phyloP scores from a whole-genome alignment of 805 yeast genomes.

The Cyberlindnera misumaiensis region DNA sequence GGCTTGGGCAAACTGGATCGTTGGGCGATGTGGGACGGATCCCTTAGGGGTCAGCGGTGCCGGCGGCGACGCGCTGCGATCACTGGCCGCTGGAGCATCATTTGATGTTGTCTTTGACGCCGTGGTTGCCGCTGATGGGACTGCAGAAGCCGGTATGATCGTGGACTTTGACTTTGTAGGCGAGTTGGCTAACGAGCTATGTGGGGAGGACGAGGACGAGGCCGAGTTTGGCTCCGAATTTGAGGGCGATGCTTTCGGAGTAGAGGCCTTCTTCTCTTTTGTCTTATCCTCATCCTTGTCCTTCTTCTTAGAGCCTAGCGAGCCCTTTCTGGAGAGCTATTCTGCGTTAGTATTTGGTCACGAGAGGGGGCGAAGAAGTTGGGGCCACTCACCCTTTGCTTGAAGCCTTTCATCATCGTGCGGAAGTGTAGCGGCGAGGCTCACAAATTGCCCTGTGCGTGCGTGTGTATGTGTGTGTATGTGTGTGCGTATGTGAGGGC shows the following conservation, averaged over 20 bases:
- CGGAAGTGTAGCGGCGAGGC: too few relatives aligned
- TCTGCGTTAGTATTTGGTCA: conserved; percentile 9
- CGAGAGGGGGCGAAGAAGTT: conserved; percentile 6
- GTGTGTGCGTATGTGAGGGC: too few relatives aligned
- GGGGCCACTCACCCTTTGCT: conserved; percentile 39
- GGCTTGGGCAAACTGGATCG: conserved; percentile 1
- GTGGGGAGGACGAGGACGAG: conserved; percentile 19
- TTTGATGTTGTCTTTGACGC: conserved; percentile 1
- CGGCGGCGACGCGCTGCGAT: too few relatives aligned
- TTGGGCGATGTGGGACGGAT: background rate
- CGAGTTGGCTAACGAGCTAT: conserved; percentile 15
- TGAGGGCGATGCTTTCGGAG: conserved; percentile 9
- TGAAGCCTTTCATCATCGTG: conserved; percentile 70
- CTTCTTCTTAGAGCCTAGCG: conserved; percentile 30
- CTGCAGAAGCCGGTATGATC: background rate
- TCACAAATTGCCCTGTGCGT: too few relatives aligned
- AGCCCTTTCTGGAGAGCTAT: conserved; percentile 25
- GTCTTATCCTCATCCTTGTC: conserved; percentile 29
- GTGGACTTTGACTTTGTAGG: conserved; percentile 11
- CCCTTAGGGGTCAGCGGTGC: too few relatives aligned
- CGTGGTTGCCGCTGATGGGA: background rate
- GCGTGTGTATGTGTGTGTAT: too few relatives aligned
- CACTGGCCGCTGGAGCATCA: background rate
- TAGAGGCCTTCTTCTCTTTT: conserved; percentile 14
- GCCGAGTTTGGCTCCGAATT: conserved; percentile 22